phyloP scores from a whole-genome alignment of 1,139 yeast genomes.

The Yamadazyma taylorii region DNA sequence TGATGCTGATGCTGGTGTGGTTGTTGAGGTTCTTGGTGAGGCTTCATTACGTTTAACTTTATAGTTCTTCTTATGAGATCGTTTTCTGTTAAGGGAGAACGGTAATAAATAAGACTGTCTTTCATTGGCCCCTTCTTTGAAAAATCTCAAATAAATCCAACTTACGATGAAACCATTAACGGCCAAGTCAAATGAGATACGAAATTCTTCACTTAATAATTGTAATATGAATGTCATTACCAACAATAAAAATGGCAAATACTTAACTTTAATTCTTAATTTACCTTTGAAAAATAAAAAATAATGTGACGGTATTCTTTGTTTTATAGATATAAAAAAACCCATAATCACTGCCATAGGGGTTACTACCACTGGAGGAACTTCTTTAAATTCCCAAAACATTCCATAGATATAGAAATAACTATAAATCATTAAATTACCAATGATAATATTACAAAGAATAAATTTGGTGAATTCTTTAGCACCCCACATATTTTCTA shows the following conservation, averaged over 20 bases:
- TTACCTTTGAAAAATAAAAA: slow-evolving; percentile 40
- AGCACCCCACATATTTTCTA: slow-evolving; percentile 41
- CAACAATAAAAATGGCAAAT: slow-evolving; percentile 36
- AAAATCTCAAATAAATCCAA: slow-evolving; percentile 43
- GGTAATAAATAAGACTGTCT: slow-evolving; percentile 45
- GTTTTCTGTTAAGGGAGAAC: slow-evolving; percentile 25
- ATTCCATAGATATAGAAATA: slow-evolving; percentile 33
- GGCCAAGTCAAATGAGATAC: slow-evolving; percentile 26
- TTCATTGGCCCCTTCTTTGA: slow-evolving; percentile 43
- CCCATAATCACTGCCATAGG: slow-evolving; percentile 44
- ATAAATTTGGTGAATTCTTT: slow-evolving; percentile 33
- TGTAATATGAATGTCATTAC: slow-evolving; percentile 19
- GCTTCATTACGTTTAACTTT: slow-evolving; percentile 11
- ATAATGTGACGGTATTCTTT: slow-evolving; percentile 45
- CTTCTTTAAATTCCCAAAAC: slow-evolving; percentile 28
- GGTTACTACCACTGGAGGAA: slow-evolving; percentile 39
- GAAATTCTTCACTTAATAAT: slow-evolving; percentile 30
- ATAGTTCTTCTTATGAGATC: slow-evolving; percentile 19
- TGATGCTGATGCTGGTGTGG: too few species aligned
- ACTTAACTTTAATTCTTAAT: slow-evolving; percentile 38
- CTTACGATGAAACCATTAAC: slow-evolving; percentile 34
- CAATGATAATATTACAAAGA: slow-evolving; percentile 22
- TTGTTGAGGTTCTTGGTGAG: too few species aligned
- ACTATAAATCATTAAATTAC: slow-evolving; percentile 35
- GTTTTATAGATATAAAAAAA: slow-evolving; percentile 44